These are phyloP conservation scores for Falciphora oryzae DNA, from an alignment of 2,329 filamentous ascomycete genomes.

Conservation along the genomic window DNA sequence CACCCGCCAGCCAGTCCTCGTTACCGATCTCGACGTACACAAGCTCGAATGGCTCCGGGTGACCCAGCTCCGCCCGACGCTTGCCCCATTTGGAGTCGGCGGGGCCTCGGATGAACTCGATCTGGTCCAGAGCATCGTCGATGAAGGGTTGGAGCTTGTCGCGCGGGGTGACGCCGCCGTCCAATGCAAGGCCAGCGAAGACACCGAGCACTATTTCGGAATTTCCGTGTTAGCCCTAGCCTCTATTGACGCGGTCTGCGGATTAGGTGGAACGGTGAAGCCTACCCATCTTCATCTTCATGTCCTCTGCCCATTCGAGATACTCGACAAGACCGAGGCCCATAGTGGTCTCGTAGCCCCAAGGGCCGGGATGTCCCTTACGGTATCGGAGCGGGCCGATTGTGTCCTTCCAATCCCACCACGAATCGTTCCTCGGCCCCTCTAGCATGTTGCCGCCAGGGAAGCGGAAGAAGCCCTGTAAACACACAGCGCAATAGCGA, in stretches of 20 bases:
- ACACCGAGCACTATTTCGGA: slow-evolving; percentile 37
- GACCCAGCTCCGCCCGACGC: slow-evolving; percentile 51
- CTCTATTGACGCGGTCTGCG: not conserved
- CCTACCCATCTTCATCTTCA: slow-evolving; percentile 46
- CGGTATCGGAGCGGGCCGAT: slow-evolving; percentile 48
- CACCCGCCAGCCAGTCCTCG: slow-evolving; percentile 55
- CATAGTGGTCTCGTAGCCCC: slow-evolving; percentile 57
- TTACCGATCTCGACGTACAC: slow-evolving; percentile 62
- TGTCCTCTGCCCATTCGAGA: slow-evolving; percentile 54
- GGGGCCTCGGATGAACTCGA: slow-evolving; percentile 57
- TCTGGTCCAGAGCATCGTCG: slow-evolving; percentile 54
- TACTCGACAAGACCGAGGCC: slow-evolving; percentile 59
- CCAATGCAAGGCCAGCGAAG: slow-evolving; percentile 50
- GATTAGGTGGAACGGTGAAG: not conserved
- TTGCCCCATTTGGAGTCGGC: slow-evolving; percentile 49
- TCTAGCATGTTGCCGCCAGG: slow-evolving; percentile 61
- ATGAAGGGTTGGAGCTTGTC: slow-evolving; percentile 49
- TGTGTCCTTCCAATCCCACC: slow-evolving; percentile 48
- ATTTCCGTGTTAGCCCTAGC: slow-evolving; percentile 8
- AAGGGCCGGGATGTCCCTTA: slow-evolving; percentile 50
- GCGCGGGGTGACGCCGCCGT: slow-evolving; percentile 44
- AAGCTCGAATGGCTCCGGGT: slow-evolving; percentile 55
- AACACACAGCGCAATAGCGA: not conserved
- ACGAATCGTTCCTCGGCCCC: slow-evolving; percentile 34
- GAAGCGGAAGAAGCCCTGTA: slow-evolving; percentile 51